A percentile compares a stretch with the other conserved stretches of the same genome.
Evolutionary conservation across 768 basidiomycete genomes (phyloP).

Genomic region (Termitomyces sp.): DNA sequence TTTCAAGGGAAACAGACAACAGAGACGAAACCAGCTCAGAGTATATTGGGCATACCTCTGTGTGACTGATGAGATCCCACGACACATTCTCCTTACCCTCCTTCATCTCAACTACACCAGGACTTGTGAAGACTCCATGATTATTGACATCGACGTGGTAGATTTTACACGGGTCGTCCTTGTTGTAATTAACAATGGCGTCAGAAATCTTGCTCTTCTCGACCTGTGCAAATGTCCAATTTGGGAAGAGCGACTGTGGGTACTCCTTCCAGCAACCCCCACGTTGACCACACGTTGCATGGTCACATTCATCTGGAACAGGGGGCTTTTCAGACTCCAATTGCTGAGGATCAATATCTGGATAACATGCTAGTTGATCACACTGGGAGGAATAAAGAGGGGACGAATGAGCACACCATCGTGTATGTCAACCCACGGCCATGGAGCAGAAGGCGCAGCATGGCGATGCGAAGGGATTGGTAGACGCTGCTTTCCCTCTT

Average conservation of each 20-base stretch:
- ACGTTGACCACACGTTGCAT: conserved; percentile 22
- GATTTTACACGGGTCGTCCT: conserved; percentile 21
- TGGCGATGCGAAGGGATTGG: conserved; percentile 38
- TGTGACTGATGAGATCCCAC: conserved; percentile 32
- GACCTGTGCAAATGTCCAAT: conserved; percentile 48
- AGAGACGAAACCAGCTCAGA: background rate
- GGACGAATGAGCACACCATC: conserved; percentile 22
- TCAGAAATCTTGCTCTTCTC: conserved; percentile 32
- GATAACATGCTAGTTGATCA: background rate
- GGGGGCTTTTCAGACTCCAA: conserved; percentile 25
- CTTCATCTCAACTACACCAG: conserved; percentile 16
- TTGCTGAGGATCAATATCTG: conserved; percentile 32
- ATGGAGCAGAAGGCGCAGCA: conserved; percentile 40
- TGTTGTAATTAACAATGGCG: conserved; percentile 28
- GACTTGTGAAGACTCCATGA: conserved; percentile 30
- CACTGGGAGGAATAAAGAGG: background rate
- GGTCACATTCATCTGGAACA: conserved; percentile 31
- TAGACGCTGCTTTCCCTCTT: conserved; percentile 14
- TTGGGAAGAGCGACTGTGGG: conserved; percentile 46
- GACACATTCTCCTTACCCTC: conserved; percentile 21
- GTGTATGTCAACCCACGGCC: conserved; percentile 40
- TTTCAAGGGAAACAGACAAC: background rate
- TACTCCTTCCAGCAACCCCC: conserved; percentile 34
- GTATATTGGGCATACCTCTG: conserved; percentile 25
- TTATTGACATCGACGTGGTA: conserved; percentile 36